These are phyloP conservation scores for Crassisporium funariophilum DNA, from an alignment of 768 basidiomycete species.

Conservation along the genomic window DNA sequence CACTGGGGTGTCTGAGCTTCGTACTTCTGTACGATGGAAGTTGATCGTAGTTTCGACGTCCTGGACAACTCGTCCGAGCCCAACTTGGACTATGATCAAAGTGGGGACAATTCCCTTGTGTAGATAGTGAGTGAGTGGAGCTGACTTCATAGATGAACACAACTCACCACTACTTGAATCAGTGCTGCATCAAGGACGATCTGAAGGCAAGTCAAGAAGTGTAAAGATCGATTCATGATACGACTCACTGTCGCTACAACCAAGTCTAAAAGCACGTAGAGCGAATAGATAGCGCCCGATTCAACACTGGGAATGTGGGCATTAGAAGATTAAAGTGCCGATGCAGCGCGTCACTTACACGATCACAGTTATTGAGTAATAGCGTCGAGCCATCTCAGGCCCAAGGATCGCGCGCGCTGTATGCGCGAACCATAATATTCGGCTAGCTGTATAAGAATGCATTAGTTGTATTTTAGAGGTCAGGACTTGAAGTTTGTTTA, in stretches of 20 bases:
- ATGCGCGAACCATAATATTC: constrained; percentile 17
- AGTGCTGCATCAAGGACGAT: constrained; percentile 21
- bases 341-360: constrained; percentile 11
- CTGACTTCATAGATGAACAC: not conserved
- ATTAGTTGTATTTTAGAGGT: not conserved
- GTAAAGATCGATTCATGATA: not conserved
- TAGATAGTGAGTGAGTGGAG: not conserved
- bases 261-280: constrained; percentile 21
- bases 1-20: constrained; percentile 19
- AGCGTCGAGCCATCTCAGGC: constrained; percentile 12
- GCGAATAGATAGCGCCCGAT: constrained; percentile 19
- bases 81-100: constrained; percentile 24
- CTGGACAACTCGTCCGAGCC: constrained; percentile 10
- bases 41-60: not conserved
- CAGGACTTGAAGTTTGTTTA: constrained; percentile 1
- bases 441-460: constrained; percentile 10
- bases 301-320: constrained; percentile 17
- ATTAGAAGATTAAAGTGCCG: not conserved
- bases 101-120: constrained; percentile 25
- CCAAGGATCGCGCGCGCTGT: constrained; percentile 16
- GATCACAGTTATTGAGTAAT: constrained; percentile 14
- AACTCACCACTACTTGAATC: constrained; percentile 24
- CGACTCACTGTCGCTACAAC: constrained; percentile 15
- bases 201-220: constrained; percentile 4
- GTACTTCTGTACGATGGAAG: not conserved